phyloP scores from a whole-genome alignment of 75 land plant species.

The Picea glauca region DNA sequence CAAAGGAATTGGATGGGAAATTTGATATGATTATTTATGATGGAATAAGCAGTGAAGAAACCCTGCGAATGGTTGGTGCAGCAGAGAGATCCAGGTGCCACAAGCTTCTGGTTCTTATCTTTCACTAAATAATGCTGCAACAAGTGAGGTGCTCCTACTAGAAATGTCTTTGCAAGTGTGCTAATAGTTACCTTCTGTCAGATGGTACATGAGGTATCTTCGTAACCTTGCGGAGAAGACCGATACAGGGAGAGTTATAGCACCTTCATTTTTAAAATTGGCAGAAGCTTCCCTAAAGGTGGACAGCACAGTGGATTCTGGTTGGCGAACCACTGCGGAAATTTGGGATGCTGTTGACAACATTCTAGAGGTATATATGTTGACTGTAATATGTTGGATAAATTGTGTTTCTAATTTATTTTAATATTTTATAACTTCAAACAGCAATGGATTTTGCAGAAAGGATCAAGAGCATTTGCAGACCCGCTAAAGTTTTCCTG shows the following conservation, averaged over 20 bases:
- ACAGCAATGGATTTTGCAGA: conserved; percentile 33
- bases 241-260: conserved; percentile 77
- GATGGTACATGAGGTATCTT: conserved; percentile 84
- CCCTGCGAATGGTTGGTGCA: conserved; percentile 67
- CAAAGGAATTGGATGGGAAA: conserved; percentile 19
- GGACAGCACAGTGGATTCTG: conserved; percentile 22
- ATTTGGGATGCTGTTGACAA: conserved; percentile 68
- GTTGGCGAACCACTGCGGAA: conserved; percentile 53
- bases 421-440: conserved; percentile 7
- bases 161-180: not conserved
- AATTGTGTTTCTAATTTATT: conserved; percentile 3
- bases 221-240: conserved; percentile 85
- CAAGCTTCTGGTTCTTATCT: not conserved
- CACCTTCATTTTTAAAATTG: conserved; percentile 78
- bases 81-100: conserved; percentile 68
- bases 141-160: not conserved
- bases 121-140: not conserved
- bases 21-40: conserved; percentile 86
- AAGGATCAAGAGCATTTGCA: conserved; percentile 46
- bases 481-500: conserved; percentile 67
- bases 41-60: conserved; percentile 78
- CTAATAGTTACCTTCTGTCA: conserved; percentile 20
- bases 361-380: conserved; percentile 44
- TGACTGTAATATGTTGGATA: not conserved
- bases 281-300: conserved; percentile 51